phyloP scores from a whole-genome alignment of 1,284 basidiomycete genomes.

The Apiotrichum akiyoshidainum region DNA sequence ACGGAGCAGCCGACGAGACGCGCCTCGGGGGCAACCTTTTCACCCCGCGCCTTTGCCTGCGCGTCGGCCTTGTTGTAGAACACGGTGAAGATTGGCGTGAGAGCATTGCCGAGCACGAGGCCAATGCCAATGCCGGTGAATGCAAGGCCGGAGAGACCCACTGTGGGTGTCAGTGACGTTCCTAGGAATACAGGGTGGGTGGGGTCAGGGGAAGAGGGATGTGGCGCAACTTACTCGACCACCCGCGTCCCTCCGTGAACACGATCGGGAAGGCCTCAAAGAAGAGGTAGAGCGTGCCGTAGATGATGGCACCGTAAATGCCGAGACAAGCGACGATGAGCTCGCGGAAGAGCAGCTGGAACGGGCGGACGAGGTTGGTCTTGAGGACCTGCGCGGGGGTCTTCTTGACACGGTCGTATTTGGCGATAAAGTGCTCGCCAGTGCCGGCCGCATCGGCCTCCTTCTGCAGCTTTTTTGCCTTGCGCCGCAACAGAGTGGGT shows the following conservation, averaged over 20 bases:
- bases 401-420: constrained; percentile 57
- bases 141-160: constrained; percentile 52
- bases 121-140: constrained; percentile 66
- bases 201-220: neutral
- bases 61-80: constrained; percentile 58
- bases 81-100: constrained; percentile 53
- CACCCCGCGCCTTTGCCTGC: constrained; percentile 56
- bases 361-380: constrained; percentile 58
- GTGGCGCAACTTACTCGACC: neutral
- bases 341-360: constrained; percentile 64
- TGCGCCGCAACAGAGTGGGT: constrained; percentile 62
- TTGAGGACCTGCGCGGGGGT: constrained; percentile 48
- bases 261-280: constrained; percentile 57
- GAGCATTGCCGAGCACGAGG: constrained; percentile 55
- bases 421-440: constrained; percentile 54
- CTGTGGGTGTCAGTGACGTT: neutral
- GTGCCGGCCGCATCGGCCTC: constrained; percentile 51
- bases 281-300: constrained; percentile 47
- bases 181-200: too few species aligned
- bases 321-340: constrained; percentile 66
- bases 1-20: constrained; percentile 61
- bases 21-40: constrained; percentile 54
- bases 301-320: constrained; percentile 55
- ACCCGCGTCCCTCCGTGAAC: constrained; percentile 48
- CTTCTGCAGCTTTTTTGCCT: constrained; percentile 56